Conservation (phyloP, 2,329 filamentous ascomycete genomes). For the Trichoderma simmonsii region DNA sequence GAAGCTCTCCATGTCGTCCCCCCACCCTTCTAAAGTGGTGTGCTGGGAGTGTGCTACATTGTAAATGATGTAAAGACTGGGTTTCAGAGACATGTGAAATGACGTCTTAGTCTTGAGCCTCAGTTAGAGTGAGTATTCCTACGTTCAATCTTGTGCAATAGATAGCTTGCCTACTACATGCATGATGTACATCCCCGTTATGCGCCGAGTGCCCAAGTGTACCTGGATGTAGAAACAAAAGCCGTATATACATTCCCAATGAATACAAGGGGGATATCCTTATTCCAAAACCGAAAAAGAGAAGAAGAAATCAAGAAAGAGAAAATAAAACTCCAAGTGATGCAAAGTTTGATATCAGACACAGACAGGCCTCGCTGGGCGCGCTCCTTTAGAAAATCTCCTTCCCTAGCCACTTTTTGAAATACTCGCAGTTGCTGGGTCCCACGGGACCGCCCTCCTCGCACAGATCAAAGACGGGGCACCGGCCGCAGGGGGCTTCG, state of each 20-base stretch:
- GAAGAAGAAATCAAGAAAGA: not conserved
- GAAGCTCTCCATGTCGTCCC: not conserved
- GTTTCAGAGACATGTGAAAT: not conserved
- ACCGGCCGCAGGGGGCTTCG: constrained; percentile 85
- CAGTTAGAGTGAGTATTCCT: not conserved
- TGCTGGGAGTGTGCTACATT: not conserved
- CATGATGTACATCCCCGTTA: not conserved
- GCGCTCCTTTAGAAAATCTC: constrained; percentile 29
- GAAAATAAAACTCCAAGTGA: constrained; percentile 23
- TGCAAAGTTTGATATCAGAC: constrained; percentile 19
- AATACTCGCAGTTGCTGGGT: constrained; percentile 88
- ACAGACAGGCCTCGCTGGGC: not conserved
- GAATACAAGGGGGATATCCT: not conserved
- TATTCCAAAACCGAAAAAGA: not conserved
- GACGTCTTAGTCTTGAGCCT: not conserved
- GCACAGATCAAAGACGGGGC: constrained; percentile 90
- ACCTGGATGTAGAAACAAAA: not conserved
- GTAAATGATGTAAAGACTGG: not conserved
- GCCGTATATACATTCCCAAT: not conserved
- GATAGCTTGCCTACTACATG: not conserved
- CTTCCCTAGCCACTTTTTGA: constrained; percentile 72
- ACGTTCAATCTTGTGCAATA: not conserved
- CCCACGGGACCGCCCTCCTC: constrained; percentile 87
- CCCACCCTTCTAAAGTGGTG: no score
- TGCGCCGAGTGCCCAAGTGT: constrained; percentile 11